Conservation (phyloP, 2,329 filamentous ascomycete genomes). For the Daldinia sp. region DNA sequence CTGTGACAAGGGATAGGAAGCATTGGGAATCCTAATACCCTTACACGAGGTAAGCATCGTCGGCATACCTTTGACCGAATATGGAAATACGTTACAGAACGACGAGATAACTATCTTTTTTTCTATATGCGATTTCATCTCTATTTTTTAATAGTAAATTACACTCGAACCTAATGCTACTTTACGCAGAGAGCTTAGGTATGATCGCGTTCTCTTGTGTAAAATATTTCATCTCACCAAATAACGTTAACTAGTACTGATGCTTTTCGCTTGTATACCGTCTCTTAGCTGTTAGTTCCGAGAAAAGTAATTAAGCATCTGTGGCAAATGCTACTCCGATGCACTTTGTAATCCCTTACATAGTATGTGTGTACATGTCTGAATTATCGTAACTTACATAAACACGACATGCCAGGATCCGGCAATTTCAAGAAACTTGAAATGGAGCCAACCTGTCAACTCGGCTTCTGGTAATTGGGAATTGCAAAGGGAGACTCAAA, state of each 20-base stretch:
- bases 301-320: background rate
- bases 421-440: slow-evolving; percentile 25
- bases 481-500: slow-evolving; percentile 19
- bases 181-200: background rate
- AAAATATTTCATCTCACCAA: background rate
- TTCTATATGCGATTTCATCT: background rate
- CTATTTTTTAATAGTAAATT: background rate
- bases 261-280: background rate
- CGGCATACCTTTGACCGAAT: slow-evolving; percentile 17
- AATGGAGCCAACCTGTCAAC: slow-evolving; percentile 13
- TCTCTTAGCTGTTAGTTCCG: background rate
- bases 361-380: no score
- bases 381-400: background rate
- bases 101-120: background rate
- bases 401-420: slow-evolving; percentile 16
- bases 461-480: slow-evolving; percentile 29
- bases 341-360: slow-evolving; percentile 8
- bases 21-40: slow-evolving; percentile 5
- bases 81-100: background rate
- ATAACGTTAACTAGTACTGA: background rate
- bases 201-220: background rate
- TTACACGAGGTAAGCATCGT: slow-evolving; percentile 15
- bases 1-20: slow-evolving; percentile 23
- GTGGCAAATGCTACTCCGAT: no score
- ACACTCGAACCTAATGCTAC: background rate